Evolutionary conservation across 352 stramenopile species (phyloP), one percentile per base, ranked within the genome.

Genomic region (Poterioochromonas sp.): DNA sequence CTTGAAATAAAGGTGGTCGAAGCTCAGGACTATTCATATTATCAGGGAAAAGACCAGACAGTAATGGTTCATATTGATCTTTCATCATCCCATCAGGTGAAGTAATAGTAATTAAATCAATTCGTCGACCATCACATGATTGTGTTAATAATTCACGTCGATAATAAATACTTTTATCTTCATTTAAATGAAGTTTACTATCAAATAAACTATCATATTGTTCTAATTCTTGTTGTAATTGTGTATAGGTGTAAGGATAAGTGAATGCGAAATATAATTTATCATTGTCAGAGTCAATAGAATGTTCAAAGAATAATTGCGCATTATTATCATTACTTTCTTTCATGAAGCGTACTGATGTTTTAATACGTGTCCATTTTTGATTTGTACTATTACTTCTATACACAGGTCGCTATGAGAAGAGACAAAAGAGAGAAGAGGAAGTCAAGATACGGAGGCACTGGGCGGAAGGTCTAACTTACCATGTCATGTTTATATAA

Each of bases 41-140:
- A 34, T 81, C 78, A 34, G 80, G 80, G 76, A 84, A 84, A 0
- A 84, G 54, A 2, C 63, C 70, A 3, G 39, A n/a, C n/a, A 84
- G 12, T 3, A 34, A 12, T 8, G 76, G 44, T 39, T 82, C 77
- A 0, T 76, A 44, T 32, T 85, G 80, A 41, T 60, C 2, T 37
- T n/a, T 29, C 2, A 58, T 34, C 20, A 63, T 34, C 37, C 81
- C 81, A n/a, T 80, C 68, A n/a, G 77, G 76, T 51, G 82, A 84
- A 70, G 82, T 89, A 44, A 91, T 85, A 22, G 88, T 93, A 32
- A 93, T 51, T 34, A 92, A 44, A 47, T 93, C 88, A 41, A 92
- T 85, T 1, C 84, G 81, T 34, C 87, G 78, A 0, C 88, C 87
- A 29, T 88, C 86, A 0, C 88, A 60, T 40, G 82, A 92, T 70